Evolutionary conservation across 1,284 basidiomycete species (phyloP).

Genomic region (Polyporus tsugae): DNA sequence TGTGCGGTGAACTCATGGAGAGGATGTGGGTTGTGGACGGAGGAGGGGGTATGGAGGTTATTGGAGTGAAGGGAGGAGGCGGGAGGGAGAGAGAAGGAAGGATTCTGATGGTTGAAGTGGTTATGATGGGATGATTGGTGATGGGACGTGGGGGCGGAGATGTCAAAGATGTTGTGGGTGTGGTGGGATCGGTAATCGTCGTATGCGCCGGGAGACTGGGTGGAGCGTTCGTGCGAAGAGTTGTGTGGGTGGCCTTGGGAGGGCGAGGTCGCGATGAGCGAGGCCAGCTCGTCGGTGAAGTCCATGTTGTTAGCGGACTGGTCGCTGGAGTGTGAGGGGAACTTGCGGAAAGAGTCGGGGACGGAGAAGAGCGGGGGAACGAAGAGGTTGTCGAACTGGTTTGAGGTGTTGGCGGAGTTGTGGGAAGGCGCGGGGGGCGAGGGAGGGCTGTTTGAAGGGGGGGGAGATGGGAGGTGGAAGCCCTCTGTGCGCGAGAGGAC

Average conservation of each 20-base stretch:
- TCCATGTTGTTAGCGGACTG: slow-evolving; percentile 52
- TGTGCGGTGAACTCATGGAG: slow-evolving; percentile 43
- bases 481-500: slow-evolving; percentile 62
- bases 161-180: slow-evolving; percentile 79
- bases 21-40: slow-evolving; percentile 29
- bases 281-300: slow-evolving; percentile 70
- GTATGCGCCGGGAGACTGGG: slow-evolving; percentile 45
- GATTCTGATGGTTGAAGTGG: slow-evolving; percentile 33
- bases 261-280: slow-evolving; percentile 55
- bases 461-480: slow-evolving; percentile 64
- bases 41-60: slow-evolving; percentile 35
- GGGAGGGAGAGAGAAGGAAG: slow-evolving; percentile 38
- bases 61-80: slow-evolving; percentile 34
- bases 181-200: slow-evolving; percentile 47
- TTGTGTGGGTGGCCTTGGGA: slow-evolving; percentile 44
- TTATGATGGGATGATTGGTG: slow-evolving; percentile 39
- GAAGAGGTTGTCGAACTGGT: slow-evolving; percentile 49
- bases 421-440: slow-evolving; percentile 49
- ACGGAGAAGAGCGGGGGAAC: slow-evolving; percentile 52
- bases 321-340: slow-evolving; percentile 41
- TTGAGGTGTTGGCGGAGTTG: slow-evolving; percentile 33
- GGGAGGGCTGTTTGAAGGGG: slow-evolving; percentile 47
- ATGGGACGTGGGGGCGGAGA: slow-evolving; percentile 55
- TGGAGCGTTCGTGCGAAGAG: slow-evolving; percentile 51
- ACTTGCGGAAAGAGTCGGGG: slow-evolving; percentile 61